A percentile compares a stretch with the other conserved stretches of the same genome.
These are phyloP conservation scores for Thelephora aurantiotincta DNA, from an alignment of 768 basidiomycete species.

Conservation along the genomic window DNA sequence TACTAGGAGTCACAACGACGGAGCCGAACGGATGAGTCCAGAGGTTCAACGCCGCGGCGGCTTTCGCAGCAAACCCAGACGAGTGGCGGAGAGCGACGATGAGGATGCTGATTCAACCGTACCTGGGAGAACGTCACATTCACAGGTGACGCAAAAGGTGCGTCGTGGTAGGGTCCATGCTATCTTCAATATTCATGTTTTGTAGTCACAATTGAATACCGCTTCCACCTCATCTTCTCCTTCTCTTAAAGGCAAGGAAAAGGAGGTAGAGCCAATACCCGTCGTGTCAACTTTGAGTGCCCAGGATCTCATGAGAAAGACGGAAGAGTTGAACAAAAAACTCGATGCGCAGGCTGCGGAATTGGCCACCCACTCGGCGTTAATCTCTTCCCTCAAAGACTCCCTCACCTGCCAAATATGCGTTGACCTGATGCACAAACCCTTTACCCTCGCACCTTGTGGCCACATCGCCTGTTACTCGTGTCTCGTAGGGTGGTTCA, in stretches of 20 bases:
- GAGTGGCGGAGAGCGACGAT: background rate
- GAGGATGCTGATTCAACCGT: background rate
- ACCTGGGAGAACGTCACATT: background rate
- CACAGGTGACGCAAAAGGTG: background rate
- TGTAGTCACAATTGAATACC: background rate
- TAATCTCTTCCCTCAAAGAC: constrained; percentile 42
- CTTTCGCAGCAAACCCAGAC: background rate
- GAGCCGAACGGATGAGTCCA: background rate
- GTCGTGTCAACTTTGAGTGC: background rate
- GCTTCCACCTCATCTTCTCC: background rate
- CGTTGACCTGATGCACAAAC: constrained; percentile 56
- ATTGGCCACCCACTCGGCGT: constrained; percentile 34
- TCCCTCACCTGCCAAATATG: constrained; percentile 70
- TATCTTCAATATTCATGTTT: too few relatives aligned
- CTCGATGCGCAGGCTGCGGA: background rate
- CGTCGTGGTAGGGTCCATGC: too few relatives aligned
- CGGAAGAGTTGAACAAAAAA: background rate
- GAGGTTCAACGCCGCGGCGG: background rate
- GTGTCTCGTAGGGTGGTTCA: constrained; percentile 73
- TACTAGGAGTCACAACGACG: background rate
- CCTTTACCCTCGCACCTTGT: constrained; percentile 63
- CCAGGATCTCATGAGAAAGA: background rate
- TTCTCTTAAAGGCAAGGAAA: background rate
- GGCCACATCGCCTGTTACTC: constrained; percentile 60
- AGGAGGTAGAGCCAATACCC: background rate